Base-by-base conservation (phyloP, 2,329 filamentous ascomycete genomes). In the Botrytis tulipae region DNA sequence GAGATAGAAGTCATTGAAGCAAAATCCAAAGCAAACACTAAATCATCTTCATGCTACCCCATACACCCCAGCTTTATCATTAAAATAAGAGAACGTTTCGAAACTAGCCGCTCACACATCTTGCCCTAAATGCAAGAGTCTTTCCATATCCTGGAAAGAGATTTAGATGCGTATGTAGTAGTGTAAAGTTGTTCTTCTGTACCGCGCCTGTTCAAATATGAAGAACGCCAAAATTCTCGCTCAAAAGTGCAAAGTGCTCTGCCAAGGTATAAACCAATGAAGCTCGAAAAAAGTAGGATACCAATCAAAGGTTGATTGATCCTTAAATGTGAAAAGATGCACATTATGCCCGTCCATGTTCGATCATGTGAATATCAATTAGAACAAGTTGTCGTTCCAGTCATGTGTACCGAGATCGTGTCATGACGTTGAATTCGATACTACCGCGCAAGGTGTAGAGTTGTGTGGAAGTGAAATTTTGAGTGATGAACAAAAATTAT, bases 271-370 rank as follows among this genome's bases (percentile, higher is more conserved):
- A 68, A 72, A 72, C 62, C 62, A 72, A 73, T 60, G 66, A 48
- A 73, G 65, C 57, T 70, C 12, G 29, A 76, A 70, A 73, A 76
- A 73, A 74, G 75, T 57, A 76, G 75, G 74, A 75, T 75, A 69
- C 46, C 48, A 75, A 76, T 40, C 40, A 60, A 14, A 60, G 35
- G 25, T 72, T 16, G 61, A 68, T 46, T 48, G 62, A 46, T 68
- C 70, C 51, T 59, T 46, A 75, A 46, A 73, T 74, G 66, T 42
- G n/a, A 60, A 75, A 78, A 77, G 76, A 77, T 76, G 66, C 75
- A 77, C 76, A 78, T 79, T 74, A 77, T 76, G 77, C 74, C 74
- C 78, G 68, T 77, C 75, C 76, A 66, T 76, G 74, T 75, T 60
- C 76, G 76, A 75, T 77, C 74, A 73, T 75, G 70, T 76, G 75